Base-by-base conservation (phyloP, 2,329 filamentous ascomycete species). In the Xylaria polymorpha region DNA sequence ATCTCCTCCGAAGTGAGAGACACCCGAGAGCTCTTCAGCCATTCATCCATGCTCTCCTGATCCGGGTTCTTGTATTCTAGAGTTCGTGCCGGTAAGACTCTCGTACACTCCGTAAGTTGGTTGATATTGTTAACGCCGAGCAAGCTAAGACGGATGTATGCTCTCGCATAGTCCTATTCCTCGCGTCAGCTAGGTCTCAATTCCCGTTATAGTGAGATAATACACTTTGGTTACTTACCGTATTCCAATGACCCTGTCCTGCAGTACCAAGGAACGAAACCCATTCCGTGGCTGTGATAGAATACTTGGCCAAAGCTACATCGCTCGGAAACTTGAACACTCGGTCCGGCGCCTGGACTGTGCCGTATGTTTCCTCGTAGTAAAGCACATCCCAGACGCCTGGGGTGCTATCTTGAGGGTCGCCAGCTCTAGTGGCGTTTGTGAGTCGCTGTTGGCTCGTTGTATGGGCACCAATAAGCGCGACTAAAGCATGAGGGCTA, bases 121-220 rank as follows among this genome's bases (percentile, higher is more conserved):
- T 88, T 88, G 76, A 88, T 85, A 73, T 87, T 87, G 73, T 85
- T 82, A 15, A 88, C 85, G 3, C 86, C 87, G 12, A 89, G 82
- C 2, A 88, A 78, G 39, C 83, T 85, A 44, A 89, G 79, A 25
- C 86, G 84, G 53, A 87, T 81, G 72, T 88, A 88, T 14, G 84
- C 86, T 43, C 81, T 80, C 1, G 85, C 81, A 64, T 86, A 88
- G 53, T 84, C 85, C 81, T 84, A 32, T 51, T 1, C 46, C 7
- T 66, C 57, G 10, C 29, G 25, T 39, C 15, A 65, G 61, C 50
- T 22, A 25, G 20, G 22, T 32, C n/a, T 43, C 25, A 7, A 25
- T n/a, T n/a, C 57, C 48, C 14, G 14, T 12, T 41, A 18, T 25
- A 25, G 39, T 46, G n/a, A 37, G 41, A 48, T 39, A 22, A 68